phyloP scores from a whole-genome alignment of 257 asterid species.

The Anisodus tanguticus region DNA sequence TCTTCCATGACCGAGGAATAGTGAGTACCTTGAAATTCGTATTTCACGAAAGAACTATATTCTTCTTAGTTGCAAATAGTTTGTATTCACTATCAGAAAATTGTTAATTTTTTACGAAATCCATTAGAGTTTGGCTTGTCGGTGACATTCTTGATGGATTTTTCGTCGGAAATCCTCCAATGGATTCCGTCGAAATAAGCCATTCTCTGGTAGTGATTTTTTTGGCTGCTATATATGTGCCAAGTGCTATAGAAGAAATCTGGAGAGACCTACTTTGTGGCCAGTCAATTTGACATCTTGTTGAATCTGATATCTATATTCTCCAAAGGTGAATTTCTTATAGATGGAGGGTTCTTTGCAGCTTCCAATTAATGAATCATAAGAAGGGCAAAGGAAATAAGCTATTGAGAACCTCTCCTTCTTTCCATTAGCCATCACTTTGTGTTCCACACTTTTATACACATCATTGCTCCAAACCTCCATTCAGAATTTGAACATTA shows the following conservation, averaged over 20 bases:
- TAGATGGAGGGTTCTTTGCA: conserved; percentile 59
- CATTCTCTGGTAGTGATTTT: too few species aligned
- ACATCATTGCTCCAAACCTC: conserved; percentile 88
- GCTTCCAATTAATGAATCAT: conserved; percentile 53
- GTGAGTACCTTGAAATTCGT: background rate
- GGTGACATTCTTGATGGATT: too few species aligned
- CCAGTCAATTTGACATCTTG: conserved; percentile 60
- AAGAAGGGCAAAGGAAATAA: conserved; percentile 72
- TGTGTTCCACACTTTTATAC: conserved; percentile 75
- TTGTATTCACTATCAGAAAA: too few species aligned
- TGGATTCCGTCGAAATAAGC: too few species aligned
- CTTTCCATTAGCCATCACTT: conserved; percentile 54
- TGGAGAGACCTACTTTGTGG: conserved; percentile 61
- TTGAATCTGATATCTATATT: conserved; percentile 58
- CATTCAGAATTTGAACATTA: conserved; percentile 22
- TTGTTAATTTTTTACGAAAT: too few species aligned
- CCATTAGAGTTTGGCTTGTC: too few species aligned
- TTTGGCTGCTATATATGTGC: background rate
- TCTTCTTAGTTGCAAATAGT: background rate
- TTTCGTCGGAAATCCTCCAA: too few species aligned
- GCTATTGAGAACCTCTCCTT: conserved; percentile 77
- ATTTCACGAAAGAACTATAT: background rate
- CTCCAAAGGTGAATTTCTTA: conserved; percentile 57
- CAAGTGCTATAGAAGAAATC: background rate
- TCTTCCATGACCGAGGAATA: background rate